Evolutionary conservation across 495 filamentous ascomycete species (phyloP).

Genomic region (Durotheca rogersii): DNA sequence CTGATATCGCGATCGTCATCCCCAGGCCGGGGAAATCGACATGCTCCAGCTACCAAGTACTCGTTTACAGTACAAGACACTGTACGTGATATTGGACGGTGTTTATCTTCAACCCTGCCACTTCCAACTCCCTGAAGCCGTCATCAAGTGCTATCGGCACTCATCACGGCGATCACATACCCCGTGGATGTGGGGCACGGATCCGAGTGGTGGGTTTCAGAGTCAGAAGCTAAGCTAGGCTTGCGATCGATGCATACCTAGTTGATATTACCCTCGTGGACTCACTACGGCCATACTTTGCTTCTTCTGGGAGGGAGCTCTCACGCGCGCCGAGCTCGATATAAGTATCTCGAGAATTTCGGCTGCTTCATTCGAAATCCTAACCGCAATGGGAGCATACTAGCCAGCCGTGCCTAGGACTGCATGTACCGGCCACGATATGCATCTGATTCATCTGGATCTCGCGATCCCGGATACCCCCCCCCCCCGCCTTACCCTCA

Average conservation of each 20-base stretch:
- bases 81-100: no score
- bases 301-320: background rate
- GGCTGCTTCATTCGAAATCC: no score
- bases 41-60: no score
- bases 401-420: no score
- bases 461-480: background rate
- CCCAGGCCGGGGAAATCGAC: no score
- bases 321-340: background rate
- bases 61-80: no score
- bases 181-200: background rate
- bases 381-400: no score
- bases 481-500: background rate
- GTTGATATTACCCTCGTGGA: background rate
- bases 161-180: background rate
- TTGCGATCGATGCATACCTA: conserved; percentile 1
- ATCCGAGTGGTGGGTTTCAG: background rate
- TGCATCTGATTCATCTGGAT: background rate
- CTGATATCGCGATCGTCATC: no score
- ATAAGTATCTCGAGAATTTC: background rate
- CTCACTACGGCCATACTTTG: background rate
- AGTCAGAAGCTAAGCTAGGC: background rate
- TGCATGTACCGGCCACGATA: no score
- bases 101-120: no score
- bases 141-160: background rate
- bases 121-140: background rate